Evolutionary conservation across 495 filamentous ascomycete genomes (phyloP), one percentile per base, ranked within the genome.

Genomic region (Bathelium albidoporum): DNA sequence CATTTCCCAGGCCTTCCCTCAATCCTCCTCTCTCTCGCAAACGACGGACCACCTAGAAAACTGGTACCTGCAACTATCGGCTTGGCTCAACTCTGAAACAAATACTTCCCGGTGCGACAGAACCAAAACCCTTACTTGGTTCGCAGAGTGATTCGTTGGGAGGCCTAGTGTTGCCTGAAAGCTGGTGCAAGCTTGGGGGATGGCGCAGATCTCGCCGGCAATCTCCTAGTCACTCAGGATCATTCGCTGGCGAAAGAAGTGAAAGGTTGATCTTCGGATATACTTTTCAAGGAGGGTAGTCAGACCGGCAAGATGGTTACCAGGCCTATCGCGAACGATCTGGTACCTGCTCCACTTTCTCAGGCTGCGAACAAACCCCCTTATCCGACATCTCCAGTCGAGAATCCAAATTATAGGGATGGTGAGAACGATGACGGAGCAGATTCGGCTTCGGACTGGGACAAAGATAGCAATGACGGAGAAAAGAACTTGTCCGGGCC

Each of bases 341-440:
- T 71, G 61, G 67, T 71, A 24, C 69, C 69, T 22, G 49, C 62
- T 55, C 71, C 69, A 4, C 71, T 73, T 20, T 65, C 62, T 12
- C 66, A 69, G 32, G 62, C 71, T 10, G 64, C 45, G 11, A 69
- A 73, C 55, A 69, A 73, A 39, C 71, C 69, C 20, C 71, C 69
- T 14, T 73, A 71, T 61, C 69, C 71, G 29, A 68, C 58, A n/a
- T 64, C 65, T 26, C 68, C 71, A 36, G 45, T 58, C 58, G 52
- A 2, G 31, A 14, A 44, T 52, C 36, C n/a, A 24, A 45, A 32
- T n/a, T 52, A 62, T 43, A 16, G 20, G 9, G 45, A 31, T 28
- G 31, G 7, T 9, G 20, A 31, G n/a, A 18, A 24, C 9, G 34
- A 49, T 39, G 34, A 44, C 5, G 34, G 31, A 32, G 58, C 22